Conservation (phyloP, 768 basidiomycete species). For the Trametes sanguinea region DNA sequence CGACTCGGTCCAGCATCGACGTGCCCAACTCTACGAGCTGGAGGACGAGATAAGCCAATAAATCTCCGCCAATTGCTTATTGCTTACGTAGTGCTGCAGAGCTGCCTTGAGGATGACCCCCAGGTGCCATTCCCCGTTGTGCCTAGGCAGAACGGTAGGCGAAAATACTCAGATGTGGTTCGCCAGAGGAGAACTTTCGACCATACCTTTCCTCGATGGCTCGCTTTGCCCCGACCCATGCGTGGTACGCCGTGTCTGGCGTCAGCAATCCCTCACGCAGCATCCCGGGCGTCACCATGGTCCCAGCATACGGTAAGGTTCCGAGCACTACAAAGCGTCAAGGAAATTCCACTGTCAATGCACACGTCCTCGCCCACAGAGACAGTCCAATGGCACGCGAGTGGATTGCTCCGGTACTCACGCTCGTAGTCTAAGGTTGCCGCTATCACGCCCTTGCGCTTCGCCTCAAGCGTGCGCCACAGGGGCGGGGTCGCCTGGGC, state of each 20-base stretch:
- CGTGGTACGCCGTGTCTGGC: slow-evolving; percentile 36
- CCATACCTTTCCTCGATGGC: slow-evolving; percentile 29
- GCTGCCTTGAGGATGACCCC: slow-evolving; percentile 6
- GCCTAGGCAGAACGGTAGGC: slow-evolving; percentile 15
- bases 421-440: slow-evolving; percentile 20
- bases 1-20: slow-evolving; percentile 44
- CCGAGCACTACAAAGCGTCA: slow-evolving; percentile 38
- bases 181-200: background rate
- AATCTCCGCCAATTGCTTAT: background rate
- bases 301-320: slow-evolving; percentile 37
- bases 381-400: slow-evolving; percentile 1
- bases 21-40: slow-evolving; percentile 55
- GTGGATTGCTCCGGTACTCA: slow-evolving; percentile 15
- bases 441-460: slow-evolving; percentile 15
- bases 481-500: slow-evolving; percentile 6
- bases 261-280: slow-evolving; percentile 30
- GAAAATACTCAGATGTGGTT: background rate
- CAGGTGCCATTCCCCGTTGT: slow-evolving; percentile 8
- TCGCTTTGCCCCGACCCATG: slow-evolving; percentile 37
- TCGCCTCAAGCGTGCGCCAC: slow-evolving; percentile 14
- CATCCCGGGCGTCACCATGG: slow-evolving; percentile 38
- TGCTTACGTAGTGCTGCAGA: slow-evolving; percentile 37
- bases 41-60: slow-evolving; percentile 4
- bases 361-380: background rate
- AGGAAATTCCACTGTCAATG: slow-evolving; percentile 4